Conservation (phyloP, 495 filamentous ascomycete genomes). For the Aspergillus incahuasiensis region DNA sequence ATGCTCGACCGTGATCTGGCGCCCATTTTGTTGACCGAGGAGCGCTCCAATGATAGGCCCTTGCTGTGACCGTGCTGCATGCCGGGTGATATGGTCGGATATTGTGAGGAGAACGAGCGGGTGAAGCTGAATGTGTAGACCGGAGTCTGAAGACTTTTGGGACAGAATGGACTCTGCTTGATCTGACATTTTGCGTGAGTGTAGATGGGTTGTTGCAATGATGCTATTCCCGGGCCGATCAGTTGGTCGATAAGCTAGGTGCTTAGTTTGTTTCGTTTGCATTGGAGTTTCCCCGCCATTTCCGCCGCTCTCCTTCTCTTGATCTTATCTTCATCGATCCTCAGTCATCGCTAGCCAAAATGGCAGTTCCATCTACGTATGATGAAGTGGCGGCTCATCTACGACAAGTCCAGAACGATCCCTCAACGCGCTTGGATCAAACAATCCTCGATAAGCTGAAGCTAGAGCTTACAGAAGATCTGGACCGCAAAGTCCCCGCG, state of each 20-base stretch:
- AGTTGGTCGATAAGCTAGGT: neutral
- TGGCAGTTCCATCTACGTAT: conserved; percentile 39
- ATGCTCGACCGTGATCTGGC: conserved; percentile 85
- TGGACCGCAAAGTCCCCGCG: conserved; percentile 32
- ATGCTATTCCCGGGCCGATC: neutral
- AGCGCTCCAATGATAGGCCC: conserved; percentile 83
- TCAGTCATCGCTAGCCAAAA: conserved; percentile 10
- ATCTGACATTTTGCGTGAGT: conserved; percentile 23
- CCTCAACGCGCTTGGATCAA: conserved; percentile 32
- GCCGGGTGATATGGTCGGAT: conserved; percentile 92
- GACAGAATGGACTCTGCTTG: conserved; percentile 52
- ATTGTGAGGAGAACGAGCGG: conserved; percentile 93
- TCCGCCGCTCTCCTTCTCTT: neutral
- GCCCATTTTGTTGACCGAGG: conserved; percentile 84
- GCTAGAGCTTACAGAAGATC: conserved; percentile 36
- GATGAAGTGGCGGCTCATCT: conserved; percentile 36
- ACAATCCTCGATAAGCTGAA: conserved; percentile 38
- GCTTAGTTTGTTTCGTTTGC: conserved; percentile 27
- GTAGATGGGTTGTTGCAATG: neutral
- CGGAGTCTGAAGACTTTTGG: conserved; percentile 66
- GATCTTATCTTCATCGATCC: neutral
- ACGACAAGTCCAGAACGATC: conserved; percentile 31
- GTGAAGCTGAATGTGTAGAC: conserved; percentile 80
- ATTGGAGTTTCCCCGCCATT: conserved; percentile 18
- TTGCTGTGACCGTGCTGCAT: conserved; percentile 66